Conservation (phyloP, 2,329 filamentous ascomycete species). For the Xylariaceae sp. region DNA sequence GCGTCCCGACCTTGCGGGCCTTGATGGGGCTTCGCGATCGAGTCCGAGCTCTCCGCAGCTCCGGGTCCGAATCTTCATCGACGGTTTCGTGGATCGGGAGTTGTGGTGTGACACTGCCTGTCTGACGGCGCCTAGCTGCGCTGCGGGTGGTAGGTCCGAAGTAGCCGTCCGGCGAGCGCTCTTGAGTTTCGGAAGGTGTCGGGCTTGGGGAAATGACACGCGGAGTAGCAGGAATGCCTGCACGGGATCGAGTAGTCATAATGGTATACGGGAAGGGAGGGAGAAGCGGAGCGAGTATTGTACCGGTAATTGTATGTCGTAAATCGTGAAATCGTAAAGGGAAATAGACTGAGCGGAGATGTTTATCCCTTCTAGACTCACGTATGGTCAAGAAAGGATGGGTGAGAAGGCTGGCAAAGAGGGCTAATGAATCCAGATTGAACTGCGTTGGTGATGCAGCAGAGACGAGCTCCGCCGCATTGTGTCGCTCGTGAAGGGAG, state of each 20-base stretch:
- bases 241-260: conserved; percentile 49
- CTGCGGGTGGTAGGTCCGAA: conserved; percentile 75
- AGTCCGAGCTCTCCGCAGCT: conserved; percentile 59
- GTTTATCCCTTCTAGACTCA: conserved; percentile 46
- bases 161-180: conserved; percentile 55
- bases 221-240: conserved; percentile 68
- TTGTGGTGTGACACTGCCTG: conserved; percentile 41
- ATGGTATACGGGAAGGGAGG: conserved; percentile 51
- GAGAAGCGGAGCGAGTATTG: conserved; percentile 51
- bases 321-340: conserved; percentile 44
- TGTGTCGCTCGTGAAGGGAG: conserved; percentile 12
- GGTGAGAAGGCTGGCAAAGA: conserved; percentile 31
- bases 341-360: conserved; percentile 44
- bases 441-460: conserved; percentile 43
- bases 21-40: conserved; percentile 67
- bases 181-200: conserved; percentile 57
- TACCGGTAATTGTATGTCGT: conserved; percentile 50
- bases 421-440: conserved; percentile 55
- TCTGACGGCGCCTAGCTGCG: conserved; percentile 55
- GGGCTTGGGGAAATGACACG: conserved; percentile 89
- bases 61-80: conserved; percentile 48
- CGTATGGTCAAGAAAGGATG: conserved; percentile 27
- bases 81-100: conserved; percentile 56
- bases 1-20: conserved; percentile 44
- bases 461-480: conserved; percentile 58